A percentile compares a stretch with the other conserved stretches of the same genome.
Evolutionary conservation across 2,329 filamentous ascomycete genomes (phyloP).

Genomic region (Chaetomium olivaceum): DNA sequence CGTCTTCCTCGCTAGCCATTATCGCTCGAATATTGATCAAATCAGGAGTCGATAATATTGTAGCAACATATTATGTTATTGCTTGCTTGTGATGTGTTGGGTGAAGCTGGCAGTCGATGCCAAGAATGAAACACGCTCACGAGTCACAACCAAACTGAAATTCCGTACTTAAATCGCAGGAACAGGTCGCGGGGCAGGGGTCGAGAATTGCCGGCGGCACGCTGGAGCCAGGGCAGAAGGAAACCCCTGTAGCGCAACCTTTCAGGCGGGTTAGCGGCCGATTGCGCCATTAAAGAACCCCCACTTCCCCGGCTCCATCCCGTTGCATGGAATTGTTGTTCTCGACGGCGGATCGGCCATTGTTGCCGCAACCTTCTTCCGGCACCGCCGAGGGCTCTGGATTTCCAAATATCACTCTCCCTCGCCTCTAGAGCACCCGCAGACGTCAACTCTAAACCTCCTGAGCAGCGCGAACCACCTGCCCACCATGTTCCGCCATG

Average conservation of each 20-base stretch:
- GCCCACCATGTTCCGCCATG: constrained; percentile 65
- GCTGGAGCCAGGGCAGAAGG: not conserved
- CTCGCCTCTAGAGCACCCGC: not conserved
- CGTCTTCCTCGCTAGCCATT: constrained; percentile 34
- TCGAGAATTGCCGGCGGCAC: constrained; percentile 7
- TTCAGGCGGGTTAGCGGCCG: constrained; percentile 23
- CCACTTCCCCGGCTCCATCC: constrained; percentile 16
- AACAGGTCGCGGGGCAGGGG: constrained; percentile 11
- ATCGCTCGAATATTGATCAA: not conserved
- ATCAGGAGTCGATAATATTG: not conserved
- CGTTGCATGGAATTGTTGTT: not conserved
- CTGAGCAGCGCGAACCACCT: not conserved
- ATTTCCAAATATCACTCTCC: not conserved
- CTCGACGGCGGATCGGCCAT: constrained; percentile 8
- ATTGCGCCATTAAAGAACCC: constrained; percentile 31
- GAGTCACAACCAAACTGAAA: not conserved
- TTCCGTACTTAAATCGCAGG: not conserved
- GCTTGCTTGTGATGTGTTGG: not conserved
- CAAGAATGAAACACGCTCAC: constrained; percentile 10
- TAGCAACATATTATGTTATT: not conserved
- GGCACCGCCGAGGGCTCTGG: not conserved
- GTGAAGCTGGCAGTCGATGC: constrained; percentile 8
- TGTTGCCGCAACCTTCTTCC: constrained; percentile 8
- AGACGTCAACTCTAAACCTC: not conserved
- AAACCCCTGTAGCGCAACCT: constrained; percentile 4